Percentiles rank a stretch among this genome's conserved stretches.
Conservation (phyloP, 768 basidiomycete species). For the Lactarius quietus region DNA sequence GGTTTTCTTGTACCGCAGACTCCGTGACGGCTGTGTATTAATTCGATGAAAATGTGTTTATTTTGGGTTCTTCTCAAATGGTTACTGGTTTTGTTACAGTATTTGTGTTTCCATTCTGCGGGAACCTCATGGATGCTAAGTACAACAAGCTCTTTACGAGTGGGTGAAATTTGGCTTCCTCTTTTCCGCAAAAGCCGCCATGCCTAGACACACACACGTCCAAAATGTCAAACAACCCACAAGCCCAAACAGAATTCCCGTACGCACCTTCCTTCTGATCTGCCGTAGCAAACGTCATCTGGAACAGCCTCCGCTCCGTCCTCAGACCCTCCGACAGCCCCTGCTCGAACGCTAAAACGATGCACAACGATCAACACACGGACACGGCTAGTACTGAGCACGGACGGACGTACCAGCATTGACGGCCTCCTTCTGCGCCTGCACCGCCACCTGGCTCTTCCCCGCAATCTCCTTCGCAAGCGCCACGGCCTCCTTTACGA, state of each 20-base stretch:
- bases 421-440: slow-evolving; percentile 91
- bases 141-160: too few relatives aligned
- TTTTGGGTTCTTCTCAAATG: neutral
- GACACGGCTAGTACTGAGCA: too few relatives aligned
- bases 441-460: slow-evolving; percentile 79
- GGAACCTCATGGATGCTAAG: too few relatives aligned
- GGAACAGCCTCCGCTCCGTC: slow-evolving; percentile 88
- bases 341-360: slow-evolving; percentile 70
- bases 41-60: neutral
- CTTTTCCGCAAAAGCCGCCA: slow-evolving; percentile 94
- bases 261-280: slow-evolving; percentile 91
- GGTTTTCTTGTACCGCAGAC: neutral
- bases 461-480: slow-evolving; percentile 75
- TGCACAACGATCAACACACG: neutral
- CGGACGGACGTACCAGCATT: slow-evolving; percentile 58
- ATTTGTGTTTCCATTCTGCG: neutral
- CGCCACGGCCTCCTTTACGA: slow-evolving; percentile 82
- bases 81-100: neutral
- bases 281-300: slow-evolving; percentile 85
- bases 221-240: slow-evolving; percentile 8
- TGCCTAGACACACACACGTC: slow-evolving; percentile 61
- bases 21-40: neutral
- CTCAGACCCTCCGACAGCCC: slow-evolving; percentile 77
- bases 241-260: neutral
- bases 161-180: slow-evolving; percentile 82